Evolutionary conservation across 2,329 filamentous ascomycete genomes (phyloP), one percentile per base, ranked within the genome.

Genomic region (Botrytis paeoniae): DNA sequence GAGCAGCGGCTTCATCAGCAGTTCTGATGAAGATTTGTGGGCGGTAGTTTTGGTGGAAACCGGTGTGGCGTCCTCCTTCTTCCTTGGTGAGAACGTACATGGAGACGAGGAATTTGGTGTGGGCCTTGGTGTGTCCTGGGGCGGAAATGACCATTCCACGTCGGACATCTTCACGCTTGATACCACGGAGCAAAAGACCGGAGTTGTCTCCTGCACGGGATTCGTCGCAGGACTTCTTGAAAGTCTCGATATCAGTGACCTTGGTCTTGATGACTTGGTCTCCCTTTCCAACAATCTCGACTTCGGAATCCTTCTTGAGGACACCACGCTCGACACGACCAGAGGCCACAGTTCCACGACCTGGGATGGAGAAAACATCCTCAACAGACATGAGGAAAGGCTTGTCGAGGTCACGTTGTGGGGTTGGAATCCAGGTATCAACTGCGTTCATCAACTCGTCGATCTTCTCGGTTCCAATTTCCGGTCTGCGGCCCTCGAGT

Each of bases 301-400:
- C 90, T 82, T 99, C 96, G 76, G 91, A 88, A 83, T 99, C 96
- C 85, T 90, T 93, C 93, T 97, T 98, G 81, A 99, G 86, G 73
- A 89, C 84, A 86, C 96, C 96, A 83, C 96, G 95, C 90, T 98
- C 95, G 75, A 99, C 96, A 89, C 96, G 95, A 78, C 96, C 96
- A 73, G 95, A 98, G 77, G 92, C 95, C 79, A 99, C 96, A 76
- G 96, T 99, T 84, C 96, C 96, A 89, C 96, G 95, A 75, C 96
- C 96, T 73, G 92, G 87, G 77, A 96, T 95, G 77, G 93, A 95
- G 86, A 95, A 95, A 79, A 94, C 92, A 83, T 95, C 93, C 87
- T 99, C 96, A 75, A 99, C 89, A 75, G 95, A 96, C 95, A 99
- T 98, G 82, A 99, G 88, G 92, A 99, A 99, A 77, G 96, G 96